Conservation (phyloP, 176 grass and related monocot species). For the Oryza meyeriana region DNA sequence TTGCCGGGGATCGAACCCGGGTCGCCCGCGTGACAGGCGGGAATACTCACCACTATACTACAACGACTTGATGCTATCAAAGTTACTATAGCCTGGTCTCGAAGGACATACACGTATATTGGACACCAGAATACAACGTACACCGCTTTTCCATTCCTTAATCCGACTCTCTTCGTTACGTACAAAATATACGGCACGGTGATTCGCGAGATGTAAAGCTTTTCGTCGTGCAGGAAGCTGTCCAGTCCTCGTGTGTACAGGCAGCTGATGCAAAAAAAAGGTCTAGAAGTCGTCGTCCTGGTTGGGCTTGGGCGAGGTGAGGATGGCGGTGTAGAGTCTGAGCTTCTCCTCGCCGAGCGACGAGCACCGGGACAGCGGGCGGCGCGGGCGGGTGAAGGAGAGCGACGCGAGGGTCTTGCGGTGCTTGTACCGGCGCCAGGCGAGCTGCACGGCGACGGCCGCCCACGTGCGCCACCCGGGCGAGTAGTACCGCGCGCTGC, state of each 20-base stretch:
- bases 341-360: conserved; percentile 86
- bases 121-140: neutral
- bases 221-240: neutral
- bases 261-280: neutral
- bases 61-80: too few relatives aligned
- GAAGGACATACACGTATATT: too few relatives aligned
- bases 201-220: too few relatives aligned
- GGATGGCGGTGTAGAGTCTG: conserved; percentile 73
- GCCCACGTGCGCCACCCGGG: conserved; percentile 91
- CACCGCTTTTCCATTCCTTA: neutral
- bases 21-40: conserved; percentile 89
- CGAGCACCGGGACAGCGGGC: conserved; percentile 64
- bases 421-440: conserved; percentile 74
- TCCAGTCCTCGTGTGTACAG: too few relatives aligned
- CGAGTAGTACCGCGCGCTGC: conserved; percentile 90
- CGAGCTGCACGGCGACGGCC: conserved; percentile 80
- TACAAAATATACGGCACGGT: neutral
- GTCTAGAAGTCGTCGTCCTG: conserved; percentile 61
- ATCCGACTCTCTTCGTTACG: neutral
- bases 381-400: conserved; percentile 60
- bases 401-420: conserved; percentile 73
- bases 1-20: conserved; percentile 99
- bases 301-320: conserved; percentile 81
- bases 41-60: too few relatives aligned
- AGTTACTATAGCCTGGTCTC: too few relatives aligned